Base-by-base conservation (phyloP, 176 grass and related monocot species). In the Puya raimondii region DNA sequence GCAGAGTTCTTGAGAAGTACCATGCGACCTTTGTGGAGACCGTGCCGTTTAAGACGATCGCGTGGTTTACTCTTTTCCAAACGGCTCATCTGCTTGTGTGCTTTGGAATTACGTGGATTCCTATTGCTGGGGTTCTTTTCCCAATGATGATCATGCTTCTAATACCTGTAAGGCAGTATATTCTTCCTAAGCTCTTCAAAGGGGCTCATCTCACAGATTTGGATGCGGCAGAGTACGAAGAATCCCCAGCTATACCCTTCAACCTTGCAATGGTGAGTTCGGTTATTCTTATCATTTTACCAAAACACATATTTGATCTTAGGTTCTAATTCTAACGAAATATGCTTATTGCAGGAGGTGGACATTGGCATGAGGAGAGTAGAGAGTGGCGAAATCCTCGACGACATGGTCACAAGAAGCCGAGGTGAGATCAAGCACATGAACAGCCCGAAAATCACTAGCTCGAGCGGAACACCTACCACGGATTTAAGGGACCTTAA, bases 21-120 rank as follows among this genome's bases (percentile, higher is more conserved):
- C 95, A 99, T 25, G 91, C 90, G 14, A 94, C 87, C 10, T 99
- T 99, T 57, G 95, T 99, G 0, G 90, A 99, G 80, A 99, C 87
- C 0, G 95, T 99, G 23, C 95, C 95, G 27, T 99, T 99, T 85
- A 94, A 91, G 87, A 93, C 90, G 0, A 99, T 94, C 66, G 83
- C 90, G 48, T 56, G 77, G 68, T 99, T 99, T 79, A 99, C 95
- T 10, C 75, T 99, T 49, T 99, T 99, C 85, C 95, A 99, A 69
- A 85, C 90, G 12, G 20, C 50, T 0, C 91, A 99, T 66, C 72
- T 99, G 57, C 83, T 99, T 18, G 71, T 86, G 47, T 99, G 95
- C 78, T 99, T 99, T 26, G 95, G 95, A n/a, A 94, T 91, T 63
- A 99, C 95, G 49, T 99, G 95, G 95, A 93, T 99, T 70, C 95